Evolutionary conservation across 768 basidiomycete species (phyloP), one percentile per base, ranked within the genome.

Genomic region (Tulasnella sp.): DNA sequence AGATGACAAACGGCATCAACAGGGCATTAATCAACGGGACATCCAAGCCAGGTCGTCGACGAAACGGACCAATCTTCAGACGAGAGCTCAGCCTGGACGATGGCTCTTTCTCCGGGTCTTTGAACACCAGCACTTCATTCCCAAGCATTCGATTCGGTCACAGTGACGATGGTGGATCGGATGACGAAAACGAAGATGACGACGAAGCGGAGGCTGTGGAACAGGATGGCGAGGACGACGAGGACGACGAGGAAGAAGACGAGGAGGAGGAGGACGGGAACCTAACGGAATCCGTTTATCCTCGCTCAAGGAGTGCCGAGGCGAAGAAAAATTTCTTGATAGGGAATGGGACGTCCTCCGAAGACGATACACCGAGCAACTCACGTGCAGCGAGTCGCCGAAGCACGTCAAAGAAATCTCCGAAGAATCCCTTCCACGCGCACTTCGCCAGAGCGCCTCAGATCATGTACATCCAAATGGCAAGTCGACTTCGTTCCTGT

Each of bases 401-500:
- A 12, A 71, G 64, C 52, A 16, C 39, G 64, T 67, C 39, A 40
- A 63, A 42, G 39, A 16, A 39, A 37, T 59, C 34, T 40, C 44
- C 67, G 65, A 52, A 59, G 40, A 40, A n/a, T 59, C 47, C 22
- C 68, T 39, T 42, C 39, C 35, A 70, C 36, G 37, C 71, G 26
- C 62, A 16, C 9, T 29, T 47, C 35, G 71, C 62, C 62, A 14
- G 70, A 68, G 75, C 76, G 26, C 74, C 77, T 62, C 76, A 91
- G 73, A 93, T 90, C 8, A 81, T 97, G 22, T 98, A 96, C 77
- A 98, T 98, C 69, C 94, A 96, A 79, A 98, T 98, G 95, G 92
- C 90, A 42, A 39, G 82, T 37, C 17, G 32, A 3, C 14, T 35
- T 2, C 11, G 32, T 29, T 39, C 42, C 19, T 47, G 63, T 63